Base-by-base conservation (phyloP, 2,329 filamentous ascomycete genomes). In the Sarocladiaceae sp. region DNA sequence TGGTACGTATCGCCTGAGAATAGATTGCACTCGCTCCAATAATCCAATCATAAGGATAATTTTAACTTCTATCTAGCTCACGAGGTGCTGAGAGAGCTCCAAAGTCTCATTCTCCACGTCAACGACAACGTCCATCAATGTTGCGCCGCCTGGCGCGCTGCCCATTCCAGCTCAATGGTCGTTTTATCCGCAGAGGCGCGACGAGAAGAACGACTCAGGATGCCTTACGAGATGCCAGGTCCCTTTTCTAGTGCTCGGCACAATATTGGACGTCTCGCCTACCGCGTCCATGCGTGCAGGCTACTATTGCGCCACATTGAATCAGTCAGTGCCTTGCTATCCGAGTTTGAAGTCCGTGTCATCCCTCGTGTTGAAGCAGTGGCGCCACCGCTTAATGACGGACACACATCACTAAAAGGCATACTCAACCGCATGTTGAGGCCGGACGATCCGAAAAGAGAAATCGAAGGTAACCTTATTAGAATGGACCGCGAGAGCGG, bases 201-300 rank as follows among this genome's bases (percentile, higher is more conserved):
- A 54, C 8, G 40, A 35, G 20, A 39, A 23, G 0, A 46, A n/a
- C 1, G 39, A 50, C 1, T 18, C 4, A 1, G 25, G 26, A 2
- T 40, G 39, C 3, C 11, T 36, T 1, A 29, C 48, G n/a, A 28
- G 5, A 28, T 8, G n/a, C 42, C 7, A 47, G 42, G 25, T 4
- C 22, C 36, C 0, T 73, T 73, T 52, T 52, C 55, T 3, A 36
- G 46, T 3, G 61, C 69, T 4, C 60, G 62, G 4, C 77, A 79
- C 56, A 64, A 66, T 29, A 58, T 80, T 7, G 74, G 76, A 2
- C 66, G 75, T 1, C 58, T 80, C 2, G 70, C 70, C n/a, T 60
- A 72, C 20, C 71, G 72, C 50, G 59, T 73, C 2, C 66, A 72
- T 10, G 68, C 70, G 1, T 60, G 67, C 0, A 62, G 64, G 3